Percentiles rank a stretch among this genome's conserved stretches.
These are phyloP conservation scores for Pachyrhizus erosus DNA, from an alignment of 306 rosid species.

Conservation along the genomic window DNA sequence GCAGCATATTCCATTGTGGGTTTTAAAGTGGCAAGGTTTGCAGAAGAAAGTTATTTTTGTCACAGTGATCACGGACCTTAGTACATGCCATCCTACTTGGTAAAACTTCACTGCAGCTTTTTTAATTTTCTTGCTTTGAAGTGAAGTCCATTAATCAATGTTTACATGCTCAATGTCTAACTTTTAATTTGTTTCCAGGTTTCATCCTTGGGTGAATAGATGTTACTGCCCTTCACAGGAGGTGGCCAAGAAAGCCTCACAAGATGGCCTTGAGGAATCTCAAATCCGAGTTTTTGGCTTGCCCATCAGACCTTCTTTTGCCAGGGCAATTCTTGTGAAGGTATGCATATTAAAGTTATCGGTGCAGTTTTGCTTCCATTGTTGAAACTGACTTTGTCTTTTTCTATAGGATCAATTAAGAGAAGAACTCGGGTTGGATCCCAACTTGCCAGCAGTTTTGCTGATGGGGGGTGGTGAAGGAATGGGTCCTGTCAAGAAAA, in stretches of 20 bases:
- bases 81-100: slow-evolving; percentile 96
- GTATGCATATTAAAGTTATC: slow-evolving; percentile 34
- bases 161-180: slow-evolving; percentile 27
- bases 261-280: slow-evolving; percentile 82
- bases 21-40: slow-evolving; percentile 98
- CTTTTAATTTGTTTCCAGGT: slow-evolving; percentile 61
- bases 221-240: slow-evolving; percentile 90
- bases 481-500: slow-evolving; percentile 98
- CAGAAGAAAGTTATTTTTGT: slow-evolving; percentile 89
- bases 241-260: slow-evolving; percentile 82
- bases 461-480: slow-evolving; percentile 99
- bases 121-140: slow-evolving; percentile 15
- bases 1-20: slow-evolving; percentile 99
- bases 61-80: slow-evolving; percentile 91
- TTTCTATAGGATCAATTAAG: slow-evolving; percentile 72
- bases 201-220: slow-evolving; percentile 94
- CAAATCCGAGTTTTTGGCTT: slow-evolving; percentile 77
- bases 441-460: slow-evolving; percentile 84
- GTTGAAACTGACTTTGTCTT: slow-evolving; percentile 35
- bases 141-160: slow-evolving; percentile 5
- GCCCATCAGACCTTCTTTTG: slow-evolving; percentile 96
- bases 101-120: slow-evolving; percentile 39
- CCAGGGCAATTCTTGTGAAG: slow-evolving; percentile 84
- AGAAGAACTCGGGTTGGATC: slow-evolving; percentile 87
- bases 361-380: not conserved